These are phyloP conservation scores for Paecilomyces dactylethromorphus DNA, from an alignment of 2,329 filamentous ascomycete species.

Conservation along the genomic window DNA sequence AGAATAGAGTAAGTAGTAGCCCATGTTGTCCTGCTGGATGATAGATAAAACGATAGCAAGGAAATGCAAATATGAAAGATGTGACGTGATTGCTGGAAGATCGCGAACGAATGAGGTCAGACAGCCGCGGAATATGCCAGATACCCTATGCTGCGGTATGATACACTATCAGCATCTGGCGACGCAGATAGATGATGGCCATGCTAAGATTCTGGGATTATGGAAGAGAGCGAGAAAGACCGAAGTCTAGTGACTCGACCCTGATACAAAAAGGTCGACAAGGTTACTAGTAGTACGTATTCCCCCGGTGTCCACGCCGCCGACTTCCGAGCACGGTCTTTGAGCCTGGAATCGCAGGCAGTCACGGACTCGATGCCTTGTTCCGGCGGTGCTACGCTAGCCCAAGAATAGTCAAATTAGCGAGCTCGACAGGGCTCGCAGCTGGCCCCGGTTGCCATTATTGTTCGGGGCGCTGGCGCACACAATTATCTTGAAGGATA, in stretches of 20 bases:
- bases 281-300: background rate
- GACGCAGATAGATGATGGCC: background rate
- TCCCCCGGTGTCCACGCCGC: background rate
- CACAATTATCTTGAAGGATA: slow-evolving; percentile 15
- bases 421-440: slow-evolving; percentile 17
- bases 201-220: background rate
- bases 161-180: background rate
- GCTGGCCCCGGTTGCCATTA: slow-evolving; percentile 6
- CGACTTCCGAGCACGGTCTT: background rate
- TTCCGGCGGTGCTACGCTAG: slow-evolving; percentile 12
- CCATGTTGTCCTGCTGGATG: slow-evolving; percentile 48
- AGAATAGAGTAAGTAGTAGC: slow-evolving; percentile 68
- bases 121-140: background rate
- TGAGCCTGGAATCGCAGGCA: slow-evolving; percentile 11
- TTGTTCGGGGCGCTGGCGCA: slow-evolving; percentile 23
- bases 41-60: background rate
- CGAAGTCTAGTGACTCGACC: background rate
- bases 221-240: background rate
- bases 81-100: background rate
- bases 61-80: background rate
- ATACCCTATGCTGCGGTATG: background rate
- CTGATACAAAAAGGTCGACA: background rate
- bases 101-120: background rate
- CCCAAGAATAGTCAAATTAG: slow-evolving; percentile 32
- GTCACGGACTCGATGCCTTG: background rate